A percentile compares a stretch with the other conserved stretches of the same genome.
Conservation (phyloP, 2,329 filamentous ascomycete genomes). For the Drechslerella coelobrocha region DNA sequence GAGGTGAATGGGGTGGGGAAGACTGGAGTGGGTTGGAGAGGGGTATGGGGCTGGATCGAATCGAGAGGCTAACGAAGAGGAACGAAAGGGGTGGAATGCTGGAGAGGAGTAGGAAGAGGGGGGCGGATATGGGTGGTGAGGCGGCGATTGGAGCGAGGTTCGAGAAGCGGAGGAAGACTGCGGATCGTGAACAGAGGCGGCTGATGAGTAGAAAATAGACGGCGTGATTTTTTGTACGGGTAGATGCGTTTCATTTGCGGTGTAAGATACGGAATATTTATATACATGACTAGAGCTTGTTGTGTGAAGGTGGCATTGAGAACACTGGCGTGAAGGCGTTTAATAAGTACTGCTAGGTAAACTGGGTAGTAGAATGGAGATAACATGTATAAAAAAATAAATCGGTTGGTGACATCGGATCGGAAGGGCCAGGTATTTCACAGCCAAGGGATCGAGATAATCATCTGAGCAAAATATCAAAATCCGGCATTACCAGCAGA, state of each 20-base stretch:
- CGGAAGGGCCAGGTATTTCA: no score
- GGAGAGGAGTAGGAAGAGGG: constrained; percentile 86
- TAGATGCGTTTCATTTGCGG: neutral
- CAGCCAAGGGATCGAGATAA: no score
- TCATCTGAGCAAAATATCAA: no score
- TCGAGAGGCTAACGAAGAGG: constrained; percentile 79
- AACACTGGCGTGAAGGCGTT: no score
- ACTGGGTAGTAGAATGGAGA: no score
- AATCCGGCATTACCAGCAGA: no score
- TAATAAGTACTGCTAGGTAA: no score
- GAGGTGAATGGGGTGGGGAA: constrained; percentile 70
- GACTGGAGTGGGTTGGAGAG: constrained; percentile 78
- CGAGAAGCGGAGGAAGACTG: constrained; percentile 70
- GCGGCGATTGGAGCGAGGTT: constrained; percentile 75
- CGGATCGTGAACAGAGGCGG: constrained; percentile 57
- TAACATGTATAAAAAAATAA: no score
- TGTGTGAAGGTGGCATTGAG: neutral
- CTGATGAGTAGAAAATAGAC: constrained; percentile 56
- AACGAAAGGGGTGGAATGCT: constrained; percentile 67
- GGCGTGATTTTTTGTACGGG: neutral
- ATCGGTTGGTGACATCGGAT: no score
- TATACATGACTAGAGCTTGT: neutral
- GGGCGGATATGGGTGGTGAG: constrained; percentile 71
- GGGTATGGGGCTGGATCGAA: constrained; percentile 83
- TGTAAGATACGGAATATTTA: neutral